phyloP scores from a whole-genome alignment of 2,329 filamentous ascomycete genomes.

The Sclerotinia nivalis region DNA sequence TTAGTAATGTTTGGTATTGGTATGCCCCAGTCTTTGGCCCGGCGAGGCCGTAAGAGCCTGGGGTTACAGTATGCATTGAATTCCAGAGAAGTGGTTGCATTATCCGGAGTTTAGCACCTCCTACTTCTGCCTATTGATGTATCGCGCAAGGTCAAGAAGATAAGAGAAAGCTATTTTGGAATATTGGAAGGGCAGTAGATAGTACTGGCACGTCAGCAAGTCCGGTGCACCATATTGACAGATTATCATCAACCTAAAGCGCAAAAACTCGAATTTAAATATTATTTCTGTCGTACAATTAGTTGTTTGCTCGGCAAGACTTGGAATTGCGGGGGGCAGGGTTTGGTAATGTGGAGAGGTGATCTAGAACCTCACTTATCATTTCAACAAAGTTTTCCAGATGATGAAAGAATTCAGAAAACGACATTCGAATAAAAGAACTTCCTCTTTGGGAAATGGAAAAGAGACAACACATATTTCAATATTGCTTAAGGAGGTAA shows the following conservation, averaged over 20 bases:
- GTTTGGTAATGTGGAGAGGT: not conserved
- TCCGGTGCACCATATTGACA: not conserved
- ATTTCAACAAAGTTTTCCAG: not conserved
- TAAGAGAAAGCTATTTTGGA: slow-evolving; percentile 5
- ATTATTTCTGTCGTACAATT: not conserved
- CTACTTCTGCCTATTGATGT: slow-evolving; percentile 10
- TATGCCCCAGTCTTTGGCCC: not conserved
- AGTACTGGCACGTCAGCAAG: not conserved
- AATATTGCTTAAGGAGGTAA: not conserved
- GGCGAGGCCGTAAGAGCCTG: slow-evolving; percentile 3
- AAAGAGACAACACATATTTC: not conserved
- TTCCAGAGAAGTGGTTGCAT: not conserved
- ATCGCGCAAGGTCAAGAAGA: not conserved
- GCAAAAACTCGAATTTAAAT: not conserved
- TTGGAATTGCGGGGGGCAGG: not conserved
- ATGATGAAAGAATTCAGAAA: not conserved
- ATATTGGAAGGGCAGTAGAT: not conserved
- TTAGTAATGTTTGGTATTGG: not conserved
- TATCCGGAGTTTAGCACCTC: not conserved
- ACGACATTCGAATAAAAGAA: not conserved
- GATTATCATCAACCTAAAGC: not conserved
- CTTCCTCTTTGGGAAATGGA: not conserved
- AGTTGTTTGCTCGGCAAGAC: not conserved
- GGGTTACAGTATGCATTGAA: not conserved
- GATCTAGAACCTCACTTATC: not conserved